A percentile compares a stretch with the other conserved stretches of the same genome.
Evolutionary conservation across 108 stramenopile species (phyloP).

Genomic region (Aurantiochytrium sp.): DNA sequence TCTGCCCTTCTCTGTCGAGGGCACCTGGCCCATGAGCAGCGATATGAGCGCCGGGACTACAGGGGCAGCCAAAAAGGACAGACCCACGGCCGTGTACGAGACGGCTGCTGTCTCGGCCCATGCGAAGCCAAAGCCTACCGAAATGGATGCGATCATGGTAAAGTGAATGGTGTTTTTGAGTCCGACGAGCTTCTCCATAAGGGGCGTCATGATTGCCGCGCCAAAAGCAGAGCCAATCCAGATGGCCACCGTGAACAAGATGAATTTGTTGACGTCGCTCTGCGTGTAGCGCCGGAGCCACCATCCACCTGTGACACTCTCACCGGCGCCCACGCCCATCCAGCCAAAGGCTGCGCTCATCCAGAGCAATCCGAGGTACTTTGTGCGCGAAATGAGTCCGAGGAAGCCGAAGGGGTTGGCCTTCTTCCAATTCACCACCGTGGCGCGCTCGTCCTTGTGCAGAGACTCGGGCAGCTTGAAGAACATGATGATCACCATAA

Average conservation of each 20-base stretch:
- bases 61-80: not conserved
- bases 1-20: not conserved
- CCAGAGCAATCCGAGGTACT: not conserved
- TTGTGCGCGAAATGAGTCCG: not conserved
- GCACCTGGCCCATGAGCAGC: not conserved
- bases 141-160: not conserved
- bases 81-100: not conserved
- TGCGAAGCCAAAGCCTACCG: not conserved
- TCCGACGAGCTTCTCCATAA: not conserved
- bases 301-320: not conserved
- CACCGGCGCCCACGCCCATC: not conserved
- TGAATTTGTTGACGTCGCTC: not conserved
- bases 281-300: not conserved
- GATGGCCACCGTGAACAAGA: not conserved
- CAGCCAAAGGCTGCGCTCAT: not conserved
- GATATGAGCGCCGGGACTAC: not conserved
- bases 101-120: not conserved
- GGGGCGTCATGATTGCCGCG: constrained; percentile 2
- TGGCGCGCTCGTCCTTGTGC: not conserved
- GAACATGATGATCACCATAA: not conserved
- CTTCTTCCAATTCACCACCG: not conserved
- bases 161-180: not conserved
- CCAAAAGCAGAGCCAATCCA: not conserved
- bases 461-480: constrained; percentile 4
- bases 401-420: constrained; percentile 16